phyloP scores from a whole-genome alignment of 495 filamentous ascomycete species.

The Podospora pseudoanserina region DNA sequence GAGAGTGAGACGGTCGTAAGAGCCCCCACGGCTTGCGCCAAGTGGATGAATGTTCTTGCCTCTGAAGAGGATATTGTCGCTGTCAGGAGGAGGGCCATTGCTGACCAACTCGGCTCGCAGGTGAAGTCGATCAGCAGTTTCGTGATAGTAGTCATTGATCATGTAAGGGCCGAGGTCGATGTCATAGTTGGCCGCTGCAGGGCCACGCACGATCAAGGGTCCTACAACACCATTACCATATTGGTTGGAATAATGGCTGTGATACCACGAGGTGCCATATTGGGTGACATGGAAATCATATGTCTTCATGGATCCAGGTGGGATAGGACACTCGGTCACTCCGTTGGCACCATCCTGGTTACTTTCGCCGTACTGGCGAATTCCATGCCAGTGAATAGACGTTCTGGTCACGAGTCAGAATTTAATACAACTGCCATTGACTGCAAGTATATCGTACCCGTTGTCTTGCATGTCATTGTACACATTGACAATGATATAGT shows the following conservation, averaged over 20 bases:
- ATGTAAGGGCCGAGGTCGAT: conserved; percentile 48
- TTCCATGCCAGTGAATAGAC: conserved; percentile 55
- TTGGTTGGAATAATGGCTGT: conserved; percentile 57
- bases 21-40: conserved; percentile 26
- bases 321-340: conserved; percentile 49
- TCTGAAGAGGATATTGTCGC: conserved; percentile 35
- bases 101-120: conserved; percentile 19
- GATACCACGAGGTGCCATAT: conserved; percentile 61
- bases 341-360: conserved; percentile 44
- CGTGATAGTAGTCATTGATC: conserved; percentile 48
- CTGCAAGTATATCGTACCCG: conserved; percentile 19
- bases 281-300: conserved; percentile 31
- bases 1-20: conserved; percentile 37
- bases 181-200: conserved; percentile 49
- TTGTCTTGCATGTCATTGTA: conserved; percentile 50
- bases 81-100: conserved; percentile 27
- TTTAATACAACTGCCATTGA: neutral
- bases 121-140: conserved; percentile 29
- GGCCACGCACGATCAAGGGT: conserved; percentile 47
- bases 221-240: conserved; percentile 51
- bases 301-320: conserved; percentile 36
- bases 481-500: conserved; percentile 54
- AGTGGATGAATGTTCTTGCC: conserved; percentile 39
- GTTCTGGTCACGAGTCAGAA: conserved; percentile 20
- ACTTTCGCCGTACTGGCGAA: conserved; percentile 34